A percentile compares a stretch with the other conserved stretches of the same genome.
Conservation (phyloP, 176 grass and related monocot species). For the Carex cristatella region DNA sequence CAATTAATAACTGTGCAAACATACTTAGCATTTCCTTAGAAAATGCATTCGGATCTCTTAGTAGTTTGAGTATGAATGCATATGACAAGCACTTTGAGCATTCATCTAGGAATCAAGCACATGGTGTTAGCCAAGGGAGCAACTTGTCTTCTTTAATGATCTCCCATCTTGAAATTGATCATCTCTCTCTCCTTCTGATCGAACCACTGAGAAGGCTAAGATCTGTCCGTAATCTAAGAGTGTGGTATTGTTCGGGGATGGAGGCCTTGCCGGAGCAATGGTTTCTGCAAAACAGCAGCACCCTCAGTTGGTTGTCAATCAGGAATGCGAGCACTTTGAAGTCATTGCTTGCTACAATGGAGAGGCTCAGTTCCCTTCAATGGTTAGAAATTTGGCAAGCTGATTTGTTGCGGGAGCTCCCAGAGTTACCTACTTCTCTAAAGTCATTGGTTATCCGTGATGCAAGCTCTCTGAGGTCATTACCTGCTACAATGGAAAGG, state of each 20-base stretch:
- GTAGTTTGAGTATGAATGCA: too few relatives aligned
- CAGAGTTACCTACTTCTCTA: too few relatives aligned
- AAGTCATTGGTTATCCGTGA: too few relatives aligned
- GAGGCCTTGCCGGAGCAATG: constrained; percentile 27
- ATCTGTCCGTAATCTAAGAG: constrained; percentile 3
- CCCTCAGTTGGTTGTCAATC: neutral
- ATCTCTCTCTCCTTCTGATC: constrained; percentile 19
- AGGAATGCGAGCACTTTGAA: neutral
- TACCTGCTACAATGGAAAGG: too few relatives aligned
- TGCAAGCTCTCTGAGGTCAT: too few relatives aligned
- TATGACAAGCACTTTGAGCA: too few relatives aligned
- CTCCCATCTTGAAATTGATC: constrained; percentile 23
- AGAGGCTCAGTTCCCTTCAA: constrained; percentile 1
- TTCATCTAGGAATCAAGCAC: neutral
- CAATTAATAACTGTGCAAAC: too few relatives aligned
- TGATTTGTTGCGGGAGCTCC: constrained; percentile 15
- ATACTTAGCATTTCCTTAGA: too few relatives aligned
- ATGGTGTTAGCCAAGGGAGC: neutral
- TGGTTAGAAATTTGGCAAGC: accelerated
- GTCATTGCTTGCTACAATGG: constrained; percentile 10
- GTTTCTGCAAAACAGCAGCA: constrained; percentile 28
- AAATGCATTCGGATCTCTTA: too few relatives aligned
- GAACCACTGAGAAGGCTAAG: constrained; percentile 29
- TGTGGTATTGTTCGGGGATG: neutral
- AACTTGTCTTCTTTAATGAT: constrained; percentile 5